Evolutionary conservation across 2,329 filamentous ascomycete genomes (phyloP), one percentile per base, ranked within the genome.

Genomic region (Atkinsonella texensis): DNA sequence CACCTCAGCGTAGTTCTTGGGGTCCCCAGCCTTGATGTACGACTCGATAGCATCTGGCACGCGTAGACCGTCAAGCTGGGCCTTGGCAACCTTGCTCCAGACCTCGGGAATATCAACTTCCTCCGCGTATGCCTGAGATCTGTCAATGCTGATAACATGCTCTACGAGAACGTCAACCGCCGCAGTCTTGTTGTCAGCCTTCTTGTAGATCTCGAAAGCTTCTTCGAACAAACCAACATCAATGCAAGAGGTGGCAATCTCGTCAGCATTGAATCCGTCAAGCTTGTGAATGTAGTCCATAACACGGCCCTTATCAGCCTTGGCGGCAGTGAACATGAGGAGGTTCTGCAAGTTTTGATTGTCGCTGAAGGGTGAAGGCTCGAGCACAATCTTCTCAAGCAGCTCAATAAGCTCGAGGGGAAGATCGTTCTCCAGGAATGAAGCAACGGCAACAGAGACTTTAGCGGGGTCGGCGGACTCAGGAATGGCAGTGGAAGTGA

Each of bases 201-300:
- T 98, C 82, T 97, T 97, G 79, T 89, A 95, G 60, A 98, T 93
- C 71, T 96, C 89, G 60, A 98, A 96, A 1, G 93, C 93, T 69
- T 98, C 94, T 68, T 98, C 94, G 63, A 87, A 88, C 59, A 98
- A 79, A 55, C 93, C 93, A 53, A 97, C 89, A 53, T 95, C 87
- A 61, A 97, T 93, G 71, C 89, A 96, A 62, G 95, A 86, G 49
- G 84, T 79, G 6, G 93, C 89, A 65, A 97, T 96, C 63, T 97
- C 93, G 57, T 94, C 87, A 0, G 91, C 84, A 56, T 87, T 89
- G 71, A 95, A 98, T 52, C 85, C 83, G 60, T 90, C 85, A 38
- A 98, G 81, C 62, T 87, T 83, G 67, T 96, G 87, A 58, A 98
- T 93, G 72, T 98, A 98, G 65, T 91, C 87, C 82, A 95, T 94